Conservation (phyloP, 371 early-diverging fungal genomes). For the Apophysomyces sp. region DNA sequence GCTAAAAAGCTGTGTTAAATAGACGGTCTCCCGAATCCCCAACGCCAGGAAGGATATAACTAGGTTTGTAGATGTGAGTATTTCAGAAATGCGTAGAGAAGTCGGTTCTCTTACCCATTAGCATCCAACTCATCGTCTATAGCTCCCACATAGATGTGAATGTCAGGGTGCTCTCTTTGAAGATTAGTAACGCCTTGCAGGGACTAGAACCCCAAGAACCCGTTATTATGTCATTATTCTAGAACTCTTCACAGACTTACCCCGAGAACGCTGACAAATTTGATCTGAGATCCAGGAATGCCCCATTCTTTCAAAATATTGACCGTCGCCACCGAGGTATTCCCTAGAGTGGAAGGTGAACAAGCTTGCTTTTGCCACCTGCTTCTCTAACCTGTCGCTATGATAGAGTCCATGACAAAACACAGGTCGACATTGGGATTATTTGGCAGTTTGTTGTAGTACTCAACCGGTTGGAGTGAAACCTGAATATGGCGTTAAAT, state of each 20-base stretch:
- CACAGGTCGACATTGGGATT: constrained; percentile 68
- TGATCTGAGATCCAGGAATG: constrained; percentile 58
- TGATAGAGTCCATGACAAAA: constrained; percentile 80
- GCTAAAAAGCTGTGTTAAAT: constrained; percentile 52
- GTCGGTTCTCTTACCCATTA: constrained; percentile 42
- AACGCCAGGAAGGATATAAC: constrained; percentile 70
- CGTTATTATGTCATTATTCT: too few species aligned
- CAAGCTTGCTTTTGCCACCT: not conserved
- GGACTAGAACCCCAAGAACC: constrained; percentile 24
- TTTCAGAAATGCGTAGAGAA: not conserved
- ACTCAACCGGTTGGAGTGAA: constrained; percentile 87
- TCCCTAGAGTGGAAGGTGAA: constrained; percentile 45
- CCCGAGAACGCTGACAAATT: constrained; percentile 66
- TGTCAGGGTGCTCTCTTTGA: constrained; percentile 70
- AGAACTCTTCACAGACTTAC: constrained; percentile 18
- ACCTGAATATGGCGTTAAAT: constrained; percentile 22
- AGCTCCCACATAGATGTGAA: constrained; percentile 66
- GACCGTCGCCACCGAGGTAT: constrained; percentile 82
- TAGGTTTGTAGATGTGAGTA: constrained; percentile 7
- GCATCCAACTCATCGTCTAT: constrained; percentile 70
- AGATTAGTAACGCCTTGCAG: constrained; percentile 62
- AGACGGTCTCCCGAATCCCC: constrained; percentile 84
- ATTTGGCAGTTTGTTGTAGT: constrained; percentile 87
- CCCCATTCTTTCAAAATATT: constrained; percentile 85
- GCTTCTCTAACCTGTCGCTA: constrained; percentile 66